phyloP scores from a whole-genome alignment of 306 rosid genomes.

The Lathyrus oleraceus region DNA sequence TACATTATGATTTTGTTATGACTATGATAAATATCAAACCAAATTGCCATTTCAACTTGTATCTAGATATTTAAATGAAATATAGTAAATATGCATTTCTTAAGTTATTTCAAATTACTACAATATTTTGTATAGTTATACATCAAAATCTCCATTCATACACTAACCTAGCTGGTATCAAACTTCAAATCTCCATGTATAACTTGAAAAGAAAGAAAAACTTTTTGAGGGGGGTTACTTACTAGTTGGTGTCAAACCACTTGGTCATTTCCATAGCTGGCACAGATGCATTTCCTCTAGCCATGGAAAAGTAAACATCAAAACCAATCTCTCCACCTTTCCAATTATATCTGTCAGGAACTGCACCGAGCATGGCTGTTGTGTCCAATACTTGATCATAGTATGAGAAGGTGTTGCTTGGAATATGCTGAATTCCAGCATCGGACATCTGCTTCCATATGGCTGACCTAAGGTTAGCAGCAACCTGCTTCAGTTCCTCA shows the following conservation, averaged over 20 bases:
- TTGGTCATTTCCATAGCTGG: constrained; percentile 95
- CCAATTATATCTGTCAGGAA: constrained; percentile 80
- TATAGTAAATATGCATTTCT: neutral
- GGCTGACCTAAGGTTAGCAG: constrained; percentile 60
- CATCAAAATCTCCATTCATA: constrained; percentile 4
- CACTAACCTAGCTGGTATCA: neutral
- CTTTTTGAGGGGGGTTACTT: constrained; percentile 31
- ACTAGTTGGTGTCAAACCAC: constrained; percentile 87
- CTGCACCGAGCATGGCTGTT: constrained; percentile 86
- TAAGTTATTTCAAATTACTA: constrained; percentile 17
- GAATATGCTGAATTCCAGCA: constrained; percentile 69
- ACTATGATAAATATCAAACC: constrained; percentile 15
- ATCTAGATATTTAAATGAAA: constrained; percentile 4
- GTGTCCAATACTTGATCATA: constrained; percentile 86
- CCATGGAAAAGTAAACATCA: constrained; percentile 82
- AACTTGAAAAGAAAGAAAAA: neutral
- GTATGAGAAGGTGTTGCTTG: constrained; percentile 84
- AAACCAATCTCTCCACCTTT: constrained; percentile 69
- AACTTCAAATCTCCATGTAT: too few relatives aligned
- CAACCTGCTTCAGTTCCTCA: constrained; percentile 60
- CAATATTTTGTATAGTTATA: neutral
- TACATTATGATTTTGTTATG: constrained; percentile 22
- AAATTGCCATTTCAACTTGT: constrained; percentile 17
- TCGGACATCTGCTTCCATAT: constrained; percentile 85
- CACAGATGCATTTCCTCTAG: constrained; percentile 72